phyloP scores from a whole-genome alignment of 148 eudicot species.

The Rhododendron vialii region DNA sequence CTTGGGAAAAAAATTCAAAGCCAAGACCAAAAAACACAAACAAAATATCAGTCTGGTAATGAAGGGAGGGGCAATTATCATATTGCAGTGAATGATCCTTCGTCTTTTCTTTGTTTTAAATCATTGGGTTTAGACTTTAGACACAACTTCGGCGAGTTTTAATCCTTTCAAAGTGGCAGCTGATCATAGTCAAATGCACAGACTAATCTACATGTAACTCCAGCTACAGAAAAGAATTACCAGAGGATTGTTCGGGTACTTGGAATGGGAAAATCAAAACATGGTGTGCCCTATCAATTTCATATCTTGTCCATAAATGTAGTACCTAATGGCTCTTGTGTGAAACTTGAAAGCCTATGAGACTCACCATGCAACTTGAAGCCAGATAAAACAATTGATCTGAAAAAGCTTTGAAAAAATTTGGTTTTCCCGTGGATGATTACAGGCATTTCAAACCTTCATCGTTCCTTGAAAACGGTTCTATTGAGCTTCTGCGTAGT shows the following conservation, averaged over 20 bases:
- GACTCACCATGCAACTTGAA: background rate
- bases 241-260: background rate
- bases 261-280: background rate
- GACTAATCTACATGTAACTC: background rate
- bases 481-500: background rate
- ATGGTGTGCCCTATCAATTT: background rate
- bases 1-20: background rate
- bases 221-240: background rate
- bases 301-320: too few species aligned
- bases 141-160: background rate
- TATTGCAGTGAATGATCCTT: background rate
- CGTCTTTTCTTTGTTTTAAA: too few species aligned
- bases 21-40: background rate
- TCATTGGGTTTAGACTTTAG: too few species aligned
- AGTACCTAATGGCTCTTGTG: too few species aligned
- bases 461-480: background rate
- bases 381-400: background rate
- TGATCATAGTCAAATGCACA: background rate
- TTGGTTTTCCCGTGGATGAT: background rate
- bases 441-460: background rate
- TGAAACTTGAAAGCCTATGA: too few species aligned
- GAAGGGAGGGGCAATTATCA: background rate
- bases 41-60: background rate
- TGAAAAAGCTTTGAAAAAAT: background rate
- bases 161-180: background rate